Conservation (phyloP, 192 early-diverging fungal genomes). For the Coemansia sp. region DNA sequence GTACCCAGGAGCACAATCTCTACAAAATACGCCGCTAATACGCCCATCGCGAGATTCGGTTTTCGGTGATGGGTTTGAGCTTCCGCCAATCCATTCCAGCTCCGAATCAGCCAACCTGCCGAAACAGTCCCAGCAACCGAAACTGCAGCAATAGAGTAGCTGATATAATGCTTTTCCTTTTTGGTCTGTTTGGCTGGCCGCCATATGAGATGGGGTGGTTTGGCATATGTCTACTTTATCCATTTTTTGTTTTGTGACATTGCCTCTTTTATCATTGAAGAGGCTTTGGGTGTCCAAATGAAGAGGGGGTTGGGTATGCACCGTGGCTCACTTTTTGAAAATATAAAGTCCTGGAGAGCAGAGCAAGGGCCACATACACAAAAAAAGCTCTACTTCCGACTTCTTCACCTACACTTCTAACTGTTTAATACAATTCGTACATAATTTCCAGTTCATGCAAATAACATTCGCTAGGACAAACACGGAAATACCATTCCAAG, state of each 20-base stretch:
- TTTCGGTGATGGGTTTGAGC: conserved; percentile 18
- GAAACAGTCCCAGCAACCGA: not conserved
- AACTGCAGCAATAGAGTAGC: no score
- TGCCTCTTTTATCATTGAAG: not conserved
- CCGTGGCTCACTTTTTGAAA: no score
- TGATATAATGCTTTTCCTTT: not conserved
- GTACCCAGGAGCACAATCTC: conserved; percentile 18
- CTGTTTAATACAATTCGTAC: not conserved
- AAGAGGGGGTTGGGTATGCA: not conserved
- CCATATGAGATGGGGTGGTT: not conserved
- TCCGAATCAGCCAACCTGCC: not conserved
- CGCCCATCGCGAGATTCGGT: conserved; percentile 23
- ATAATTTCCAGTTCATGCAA: not conserved
- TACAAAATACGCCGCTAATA: conserved; percentile 47
- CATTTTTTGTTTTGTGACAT: not conserved
- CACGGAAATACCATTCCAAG: no score
- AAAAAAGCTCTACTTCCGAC: not conserved
- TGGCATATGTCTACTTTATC: not conserved
- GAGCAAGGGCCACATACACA: no score
- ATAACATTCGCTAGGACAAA: no score
- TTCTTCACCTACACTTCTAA: not conserved
- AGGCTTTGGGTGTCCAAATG: not conserved
- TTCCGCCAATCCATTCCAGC: conserved; percentile 14
- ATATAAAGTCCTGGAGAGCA: no score
- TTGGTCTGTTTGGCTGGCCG: not conserved